Base-by-base conservation (phyloP, 805 yeast species). In the Zygosaccharomyces rouxii region DNA sequence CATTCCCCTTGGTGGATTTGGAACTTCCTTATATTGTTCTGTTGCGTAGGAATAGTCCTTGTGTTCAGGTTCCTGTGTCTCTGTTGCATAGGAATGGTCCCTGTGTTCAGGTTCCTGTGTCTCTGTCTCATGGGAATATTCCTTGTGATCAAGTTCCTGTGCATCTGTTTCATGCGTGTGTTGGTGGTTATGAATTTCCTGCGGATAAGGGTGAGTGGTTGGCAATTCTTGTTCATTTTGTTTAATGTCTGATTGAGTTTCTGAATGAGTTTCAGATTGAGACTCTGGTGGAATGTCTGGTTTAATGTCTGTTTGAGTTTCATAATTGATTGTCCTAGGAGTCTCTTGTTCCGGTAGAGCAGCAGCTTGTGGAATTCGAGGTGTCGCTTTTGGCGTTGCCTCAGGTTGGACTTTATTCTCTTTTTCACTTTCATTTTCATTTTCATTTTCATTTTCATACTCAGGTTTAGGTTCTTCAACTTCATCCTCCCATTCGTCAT, bases 401-500 rank as follows among this genome's bases (percentile, higher is more conserved):
- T 25, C 28, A 9, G 28, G 10, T 25, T 25, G 28, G 28, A 25
- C 7, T 25, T 25, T 25, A 25, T 25, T 6, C 23, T 22, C 28
- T 7, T 38, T 16, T 9, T 38, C 42, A 5, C 14, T 14, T 10
- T 7, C 19, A 9, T 26, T 13, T 5, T 23, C 16, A 7, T 7
- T 13, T 18, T 16, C 3, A 29, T 21, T 16, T 6, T 28, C 16
- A 7, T 7, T 13, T 18, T 16, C 3, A 29, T 21, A 7, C 7
- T 28, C 44, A 11, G 19, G 16, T 16, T 41, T 35, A 7, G 18
- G 7, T 5, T 28, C 43, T 23, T 40, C 43, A 31, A 19, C 21
- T 25, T 45, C 48, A 25, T 48, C 55, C 33, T 51, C 55, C 49
- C 53, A 44, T 22, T 46, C 53, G 18, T 44, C 50, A 22, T 44